phyloP scores from a whole-genome alignment of 352 stramenopile species.

The Pythium myriotylum region DNA sequence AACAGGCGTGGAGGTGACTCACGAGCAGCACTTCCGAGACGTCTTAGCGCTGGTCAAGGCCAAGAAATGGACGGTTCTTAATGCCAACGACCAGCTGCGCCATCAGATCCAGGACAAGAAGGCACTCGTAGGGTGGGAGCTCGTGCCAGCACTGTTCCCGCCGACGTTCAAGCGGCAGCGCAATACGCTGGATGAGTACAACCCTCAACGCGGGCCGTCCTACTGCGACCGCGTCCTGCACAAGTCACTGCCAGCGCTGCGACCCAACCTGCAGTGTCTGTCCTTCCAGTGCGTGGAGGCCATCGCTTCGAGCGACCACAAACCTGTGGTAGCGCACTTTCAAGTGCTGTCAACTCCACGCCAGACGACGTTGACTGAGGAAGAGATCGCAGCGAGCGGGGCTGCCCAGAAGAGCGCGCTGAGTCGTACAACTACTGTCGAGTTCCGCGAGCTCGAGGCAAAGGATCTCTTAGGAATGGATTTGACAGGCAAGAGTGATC shows the following conservation, averaged over 20 bases:
- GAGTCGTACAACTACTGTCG: constrained; percentile 49
- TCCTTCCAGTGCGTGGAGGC: constrained; percentile 60
- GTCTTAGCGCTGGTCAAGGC: constrained; percentile 58
- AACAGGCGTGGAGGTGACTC: constrained; percentile 40
- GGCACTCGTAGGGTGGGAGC: constrained; percentile 63
- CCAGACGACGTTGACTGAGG: constrained; percentile 17
- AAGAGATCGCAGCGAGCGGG: constrained; percentile 22
- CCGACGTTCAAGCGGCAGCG: constrained; percentile 87
- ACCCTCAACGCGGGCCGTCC: constrained; percentile 74
- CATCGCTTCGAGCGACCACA: constrained; percentile 86
- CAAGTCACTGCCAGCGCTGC: constrained; percentile 71
- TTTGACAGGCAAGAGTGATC: constrained; percentile 74
- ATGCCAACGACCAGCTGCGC: constrained; percentile 79
- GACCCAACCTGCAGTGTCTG: constrained; percentile 53
- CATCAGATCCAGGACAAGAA: constrained; percentile 63
- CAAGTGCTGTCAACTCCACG: constrained; percentile 39
- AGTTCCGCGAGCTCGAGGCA: constrained; percentile 62
- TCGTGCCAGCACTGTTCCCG: constrained; percentile 64
- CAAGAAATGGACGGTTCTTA: constrained; percentile 30
- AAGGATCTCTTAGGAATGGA: constrained; percentile 75
- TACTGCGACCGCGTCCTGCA: constrained; percentile 87
- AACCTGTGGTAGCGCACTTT: constrained; percentile 72
- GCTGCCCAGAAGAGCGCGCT: constrained; percentile 20
- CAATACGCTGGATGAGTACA: constrained; percentile 45
- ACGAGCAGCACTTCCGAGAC: constrained; percentile 71